A percentile compares a stretch with the other conserved stretches of the same genome.
Evolutionary conservation across 2,329 filamentous ascomycete species (phyloP).

Genomic region (Xylariaceae sp.): DNA sequence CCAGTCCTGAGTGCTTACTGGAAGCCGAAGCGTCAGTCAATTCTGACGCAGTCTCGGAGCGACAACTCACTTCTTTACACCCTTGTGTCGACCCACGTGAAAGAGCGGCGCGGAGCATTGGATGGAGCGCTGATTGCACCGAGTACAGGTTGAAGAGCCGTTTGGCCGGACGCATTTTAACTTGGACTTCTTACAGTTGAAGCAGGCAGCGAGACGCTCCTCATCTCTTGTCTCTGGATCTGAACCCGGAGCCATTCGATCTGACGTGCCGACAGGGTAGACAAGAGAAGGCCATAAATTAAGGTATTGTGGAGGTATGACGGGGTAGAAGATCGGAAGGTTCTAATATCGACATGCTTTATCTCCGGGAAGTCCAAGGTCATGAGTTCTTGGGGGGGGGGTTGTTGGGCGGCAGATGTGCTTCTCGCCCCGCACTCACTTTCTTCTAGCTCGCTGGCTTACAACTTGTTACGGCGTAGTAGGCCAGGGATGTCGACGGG

Average conservation of each 20-base stretch:
- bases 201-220: constrained; percentile 38
- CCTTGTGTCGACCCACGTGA: constrained; percentile 73
- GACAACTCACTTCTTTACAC: constrained; percentile 69
- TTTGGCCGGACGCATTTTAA: constrained; percentile 38
- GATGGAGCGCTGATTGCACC: constrained; percentile 37
- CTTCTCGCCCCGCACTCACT: not conserved
- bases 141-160: constrained; percentile 35
- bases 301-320: constrained; percentile 16
- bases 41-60: not conserved
- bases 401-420: not conserved
- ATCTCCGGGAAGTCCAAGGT: constrained; percentile 14
- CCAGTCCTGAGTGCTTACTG: constrained; percentile 75
- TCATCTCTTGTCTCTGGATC: constrained; percentile 31
- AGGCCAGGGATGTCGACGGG: not conserved
- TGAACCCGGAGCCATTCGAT: constrained; percentile 28
- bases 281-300: constrained; percentile 20
- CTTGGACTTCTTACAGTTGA: constrained; percentile 41
- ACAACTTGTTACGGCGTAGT: not conserved
- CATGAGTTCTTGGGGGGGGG: not conserved
- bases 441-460: too few relatives aligned
- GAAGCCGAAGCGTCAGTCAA: constrained; percentile 18
- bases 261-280: constrained; percentile 27
- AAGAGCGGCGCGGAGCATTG: constrained; percentile 74
- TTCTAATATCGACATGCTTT: constrained; percentile 11
- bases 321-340: constrained; percentile 7